These are phyloP conservation scores for Ganoderma sinense DNA, from an alignment of 1,284 basidiomycete genomes.

Conservation along the genomic window DNA sequence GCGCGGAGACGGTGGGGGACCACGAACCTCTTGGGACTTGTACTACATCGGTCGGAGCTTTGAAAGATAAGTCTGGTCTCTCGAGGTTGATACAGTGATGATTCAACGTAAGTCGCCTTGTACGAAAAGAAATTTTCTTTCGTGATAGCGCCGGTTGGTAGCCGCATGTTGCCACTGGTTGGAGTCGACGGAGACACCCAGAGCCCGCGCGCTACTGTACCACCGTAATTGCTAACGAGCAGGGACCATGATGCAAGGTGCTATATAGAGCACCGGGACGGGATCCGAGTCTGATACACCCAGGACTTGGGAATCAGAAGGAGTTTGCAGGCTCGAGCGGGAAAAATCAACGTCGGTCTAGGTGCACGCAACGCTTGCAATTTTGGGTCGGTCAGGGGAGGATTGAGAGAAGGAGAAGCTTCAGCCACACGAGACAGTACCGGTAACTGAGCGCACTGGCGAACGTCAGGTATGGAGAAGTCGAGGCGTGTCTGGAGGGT, in stretches of 20 bases:
- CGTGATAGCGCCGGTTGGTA: not conserved
- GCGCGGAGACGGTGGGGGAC: too few relatives aligned
- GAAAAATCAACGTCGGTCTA: too few relatives aligned
- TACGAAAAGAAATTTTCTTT: not conserved
- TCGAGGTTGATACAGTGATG: not conserved
- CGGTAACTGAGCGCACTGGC: not conserved
- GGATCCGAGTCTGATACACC: too few relatives aligned
- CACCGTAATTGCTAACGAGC: not conserved
- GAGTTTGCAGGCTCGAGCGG: not conserved
- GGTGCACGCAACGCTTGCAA: too few relatives aligned
- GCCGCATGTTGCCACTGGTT: not conserved
- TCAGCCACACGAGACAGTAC: not conserved
- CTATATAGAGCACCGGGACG: too few relatives aligned
- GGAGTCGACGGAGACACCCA: not conserved
- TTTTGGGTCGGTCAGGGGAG: not conserved
- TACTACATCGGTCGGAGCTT: not conserved
- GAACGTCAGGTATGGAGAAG: not conserved
- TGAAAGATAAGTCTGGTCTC: not conserved
- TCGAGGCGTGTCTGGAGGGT: not conserved
- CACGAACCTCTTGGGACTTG: not conserved
- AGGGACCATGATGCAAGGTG: not conserved
- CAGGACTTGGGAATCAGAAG: not conserved
- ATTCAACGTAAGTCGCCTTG: too few relatives aligned
- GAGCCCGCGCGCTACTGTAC: not conserved
- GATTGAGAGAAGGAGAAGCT: not conserved